These are phyloP conservation scores for Eucalyptus urophylla DNA, from an alignment of 345 rosid species.

Conservation along the genomic window DNA sequence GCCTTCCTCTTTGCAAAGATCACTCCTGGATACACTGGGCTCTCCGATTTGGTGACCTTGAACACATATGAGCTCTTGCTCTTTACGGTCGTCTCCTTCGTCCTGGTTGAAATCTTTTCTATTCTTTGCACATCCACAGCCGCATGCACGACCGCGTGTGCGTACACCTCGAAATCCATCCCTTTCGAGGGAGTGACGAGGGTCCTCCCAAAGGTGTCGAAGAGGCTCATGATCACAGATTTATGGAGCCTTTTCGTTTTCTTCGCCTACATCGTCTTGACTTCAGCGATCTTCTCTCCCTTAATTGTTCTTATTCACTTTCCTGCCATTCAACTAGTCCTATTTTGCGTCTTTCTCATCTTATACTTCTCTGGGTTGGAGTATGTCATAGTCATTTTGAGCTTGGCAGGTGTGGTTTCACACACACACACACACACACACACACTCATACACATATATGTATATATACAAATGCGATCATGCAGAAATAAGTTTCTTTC, in stretches of 20 bases:
- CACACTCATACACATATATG: accelerated
- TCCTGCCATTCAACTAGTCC: not conserved
- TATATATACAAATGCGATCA: too few relatives aligned
- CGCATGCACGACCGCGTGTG: constrained; percentile 24
- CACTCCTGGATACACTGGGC: not conserved
- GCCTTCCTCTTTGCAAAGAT: constrained; percentile 9
- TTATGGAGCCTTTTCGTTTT: constrained; percentile 2
- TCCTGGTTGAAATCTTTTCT: constrained; percentile 19
- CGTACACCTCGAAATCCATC: constrained; percentile 20
- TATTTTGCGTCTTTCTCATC: not conserved
- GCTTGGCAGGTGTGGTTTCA: constrained; percentile 33
- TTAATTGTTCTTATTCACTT: not conserved
- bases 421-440: too few relatives aligned
- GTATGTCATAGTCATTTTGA: constrained; percentile 26
- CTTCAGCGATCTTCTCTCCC: not conserved
- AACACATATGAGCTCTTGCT: constrained; percentile 13
- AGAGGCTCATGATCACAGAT: constrained; percentile 27
- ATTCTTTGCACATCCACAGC: constrained; percentile 35
- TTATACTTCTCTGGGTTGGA: constrained; percentile 11
- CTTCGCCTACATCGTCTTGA: constrained; percentile 4
- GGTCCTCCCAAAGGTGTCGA: constrained; percentile 42
- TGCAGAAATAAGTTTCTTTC: not conserved
- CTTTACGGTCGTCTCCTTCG: constrained; percentile 15
- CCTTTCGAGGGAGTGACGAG: constrained; percentile 17
- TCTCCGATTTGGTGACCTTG: not conserved